These are phyloP conservation scores for Penicillium sp. DNA, from an alignment of 2,329 filamentous ascomycete genomes.

Conservation along the genomic window DNA sequence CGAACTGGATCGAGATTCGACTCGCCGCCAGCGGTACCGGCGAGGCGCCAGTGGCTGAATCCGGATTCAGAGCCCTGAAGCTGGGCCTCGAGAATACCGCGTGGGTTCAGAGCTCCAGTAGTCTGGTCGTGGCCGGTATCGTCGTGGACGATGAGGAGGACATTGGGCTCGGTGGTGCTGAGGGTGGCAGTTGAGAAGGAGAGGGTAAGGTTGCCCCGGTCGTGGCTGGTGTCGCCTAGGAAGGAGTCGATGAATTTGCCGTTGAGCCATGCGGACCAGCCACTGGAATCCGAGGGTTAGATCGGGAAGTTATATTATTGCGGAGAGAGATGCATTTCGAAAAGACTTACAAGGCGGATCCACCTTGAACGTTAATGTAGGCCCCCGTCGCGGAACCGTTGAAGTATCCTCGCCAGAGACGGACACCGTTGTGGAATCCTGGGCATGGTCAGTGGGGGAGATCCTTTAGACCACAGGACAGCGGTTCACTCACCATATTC, in stretches of 20 bases:
- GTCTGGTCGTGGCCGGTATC: constrained; percentile 38
- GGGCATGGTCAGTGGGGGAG: no score
- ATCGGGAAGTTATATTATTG: background rate
- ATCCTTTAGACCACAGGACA: no score
- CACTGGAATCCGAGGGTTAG: constrained; percentile 28
- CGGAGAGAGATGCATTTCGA: no score
- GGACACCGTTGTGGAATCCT: constrained; percentile 41
- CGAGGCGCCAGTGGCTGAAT: constrained; percentile 54
- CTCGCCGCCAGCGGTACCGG: constrained; percentile 52
- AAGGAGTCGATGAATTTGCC: constrained; percentile 52
- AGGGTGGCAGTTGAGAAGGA: constrained; percentile 49
- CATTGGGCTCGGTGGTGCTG: constrained; percentile 46
- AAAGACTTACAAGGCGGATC: constrained; percentile 41
- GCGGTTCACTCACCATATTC: constrained; percentile 33
- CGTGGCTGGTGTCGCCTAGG: constrained; percentile 36
- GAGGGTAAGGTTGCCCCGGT: constrained; percentile 34
- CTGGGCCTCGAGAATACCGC: constrained; percentile 43
- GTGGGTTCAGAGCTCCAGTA: constrained; percentile 25
- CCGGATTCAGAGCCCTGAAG: constrained; percentile 41
- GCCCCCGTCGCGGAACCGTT: constrained; percentile 30
- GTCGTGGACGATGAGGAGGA: constrained; percentile 56
- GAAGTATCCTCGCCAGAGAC: constrained; percentile 44
- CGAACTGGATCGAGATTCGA: constrained; percentile 51
- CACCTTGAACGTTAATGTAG: constrained; percentile 50
- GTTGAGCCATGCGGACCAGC: constrained; percentile 55